These are phyloP conservation scores for Radiomyces spectabilis DNA, from an alignment of 192 early-diverging fungal species.

Conservation along the genomic window DNA sequence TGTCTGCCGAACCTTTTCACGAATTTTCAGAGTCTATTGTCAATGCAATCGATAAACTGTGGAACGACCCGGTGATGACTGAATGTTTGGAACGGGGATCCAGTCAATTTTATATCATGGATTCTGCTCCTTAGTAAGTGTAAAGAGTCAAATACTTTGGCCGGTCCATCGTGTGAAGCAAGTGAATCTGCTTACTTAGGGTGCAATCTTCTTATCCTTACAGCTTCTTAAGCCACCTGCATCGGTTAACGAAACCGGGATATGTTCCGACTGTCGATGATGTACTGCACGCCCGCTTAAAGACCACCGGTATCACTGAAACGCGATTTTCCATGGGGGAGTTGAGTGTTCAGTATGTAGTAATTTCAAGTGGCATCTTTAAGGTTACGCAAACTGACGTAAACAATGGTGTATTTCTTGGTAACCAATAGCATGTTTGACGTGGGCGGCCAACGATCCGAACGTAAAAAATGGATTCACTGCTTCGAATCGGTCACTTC, in stretches of 20 bases:
- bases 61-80: conserved; percentile 61
- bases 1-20: conserved; percentile 51
- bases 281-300: conserved; percentile 92
- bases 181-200: too few species aligned
- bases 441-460: conserved; percentile 79
- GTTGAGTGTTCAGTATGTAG: conserved; percentile 76
- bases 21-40: too few species aligned
- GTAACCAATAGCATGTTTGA: conserved; percentile 88
- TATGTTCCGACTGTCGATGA: conserved; percentile 92
- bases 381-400: too few species aligned
- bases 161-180: neutral
- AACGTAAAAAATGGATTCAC: conserved; percentile 84
- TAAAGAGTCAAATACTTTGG: neutral
- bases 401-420: too few species aligned
- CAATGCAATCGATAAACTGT: too few species aligned
- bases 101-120: conserved; percentile 85
- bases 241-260: conserved; percentile 72
- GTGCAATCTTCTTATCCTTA: neutral
- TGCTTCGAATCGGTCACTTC: conserved; percentile 83
- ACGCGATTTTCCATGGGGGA: conserved; percentile 89
- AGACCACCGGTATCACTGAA: conserved; percentile 96
- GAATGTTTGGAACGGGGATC: conserved; percentile 56
- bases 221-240: conserved; percentile 88
- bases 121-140: conserved; percentile 84
- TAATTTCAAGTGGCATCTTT: too few species aligned